Evolutionary conservation across 495 filamentous ascomycete species (phyloP).

Genomic region (Daldinia vernicosa): DNA sequence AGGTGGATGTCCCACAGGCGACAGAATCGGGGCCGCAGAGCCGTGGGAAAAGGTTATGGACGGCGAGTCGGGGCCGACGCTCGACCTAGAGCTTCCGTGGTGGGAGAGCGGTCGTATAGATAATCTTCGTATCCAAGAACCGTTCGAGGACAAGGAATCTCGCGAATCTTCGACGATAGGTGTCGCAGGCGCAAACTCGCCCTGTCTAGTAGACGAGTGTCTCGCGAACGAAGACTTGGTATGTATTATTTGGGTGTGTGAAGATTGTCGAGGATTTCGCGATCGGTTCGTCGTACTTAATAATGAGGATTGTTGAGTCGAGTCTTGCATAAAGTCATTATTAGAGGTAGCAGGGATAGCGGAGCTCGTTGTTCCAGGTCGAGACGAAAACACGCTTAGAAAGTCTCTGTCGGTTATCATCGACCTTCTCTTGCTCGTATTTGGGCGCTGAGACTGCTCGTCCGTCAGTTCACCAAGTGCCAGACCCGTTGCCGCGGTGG

Average conservation of each 20-base stretch:
- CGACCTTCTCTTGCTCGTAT: conserved; percentile 56
- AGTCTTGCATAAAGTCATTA: conserved; percentile 49
- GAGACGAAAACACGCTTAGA: conserved; percentile 49
- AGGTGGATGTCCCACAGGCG: conserved; percentile 49
- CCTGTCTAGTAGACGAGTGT: conserved; percentile 57
- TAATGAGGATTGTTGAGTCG: conserved; percentile 43
- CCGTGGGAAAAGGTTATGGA: conserved; percentile 76
- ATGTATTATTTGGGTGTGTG: conserved; percentile 48
- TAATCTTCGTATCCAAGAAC: conserved; percentile 81
- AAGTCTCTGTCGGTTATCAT: conserved; percentile 52
- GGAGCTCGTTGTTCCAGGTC: conserved; percentile 53
- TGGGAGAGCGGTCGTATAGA: conserved; percentile 77
- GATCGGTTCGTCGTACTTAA: conserved; percentile 41
- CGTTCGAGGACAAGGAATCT: conserved; percentile 63
- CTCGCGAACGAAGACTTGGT: conserved; percentile 48
- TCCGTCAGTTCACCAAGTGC: conserved; percentile 59
- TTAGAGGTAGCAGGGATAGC: conserved; percentile 43
- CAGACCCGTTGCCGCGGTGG: conserved; percentile 65
- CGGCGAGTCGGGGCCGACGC: conserved; percentile 71
- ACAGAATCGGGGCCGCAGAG: conserved; percentile 72
- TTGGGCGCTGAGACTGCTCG: conserved; percentile 27
- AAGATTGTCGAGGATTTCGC: conserved; percentile 46
- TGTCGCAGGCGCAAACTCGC: conserved; percentile 43
- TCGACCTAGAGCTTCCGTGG: conserved; percentile 71
- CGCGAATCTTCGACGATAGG: conserved; percentile 52